phyloP scores from a whole-genome alignment of 345 rosid genomes.

The Gossypium arboreum region DNA sequence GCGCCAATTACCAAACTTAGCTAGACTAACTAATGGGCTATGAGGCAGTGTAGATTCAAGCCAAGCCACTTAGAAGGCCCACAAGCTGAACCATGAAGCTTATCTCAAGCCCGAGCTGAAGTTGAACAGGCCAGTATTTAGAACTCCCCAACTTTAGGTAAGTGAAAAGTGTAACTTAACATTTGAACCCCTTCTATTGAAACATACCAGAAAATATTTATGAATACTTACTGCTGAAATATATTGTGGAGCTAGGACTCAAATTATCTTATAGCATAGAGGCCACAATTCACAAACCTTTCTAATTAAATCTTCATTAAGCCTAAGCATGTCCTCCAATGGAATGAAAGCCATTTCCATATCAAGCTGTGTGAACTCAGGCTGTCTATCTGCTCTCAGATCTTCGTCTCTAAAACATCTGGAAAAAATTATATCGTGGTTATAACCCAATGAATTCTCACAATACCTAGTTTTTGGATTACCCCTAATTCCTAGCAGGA shows the following conservation, averaged over 20 bases:
- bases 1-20: background rate
- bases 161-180: background rate
- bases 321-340: constrained; percentile 80
- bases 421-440: constrained; percentile 11
- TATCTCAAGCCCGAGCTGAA: background rate
- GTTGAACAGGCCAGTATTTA: background rate
- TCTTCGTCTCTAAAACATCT: constrained; percentile 99
- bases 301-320: constrained; percentile 87
- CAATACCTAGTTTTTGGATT: background rate
- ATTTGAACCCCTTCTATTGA: background rate
- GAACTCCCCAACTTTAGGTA: background rate
- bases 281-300: constrained; percentile 46
- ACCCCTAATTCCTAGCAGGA: constrained; percentile 3
- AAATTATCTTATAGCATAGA: background rate
- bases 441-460: background rate
- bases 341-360: constrained; percentile 93
- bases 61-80: background rate
- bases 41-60: background rate
- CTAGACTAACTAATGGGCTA: constrained; percentile 1
- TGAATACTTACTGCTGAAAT: background rate
- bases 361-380: constrained; percentile 98
- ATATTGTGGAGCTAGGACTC: background rate
- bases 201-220: background rate
- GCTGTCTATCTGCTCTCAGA: constrained; percentile 97
- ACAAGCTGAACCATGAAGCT: constrained; percentile 1